A percentile compares a stretch with the other conserved stretches of the same genome.
These are phyloP conservation scores for Micromonas pusilla DNA, from an alignment of 139 green algal genomes.

Conservation along the genomic window DNA sequence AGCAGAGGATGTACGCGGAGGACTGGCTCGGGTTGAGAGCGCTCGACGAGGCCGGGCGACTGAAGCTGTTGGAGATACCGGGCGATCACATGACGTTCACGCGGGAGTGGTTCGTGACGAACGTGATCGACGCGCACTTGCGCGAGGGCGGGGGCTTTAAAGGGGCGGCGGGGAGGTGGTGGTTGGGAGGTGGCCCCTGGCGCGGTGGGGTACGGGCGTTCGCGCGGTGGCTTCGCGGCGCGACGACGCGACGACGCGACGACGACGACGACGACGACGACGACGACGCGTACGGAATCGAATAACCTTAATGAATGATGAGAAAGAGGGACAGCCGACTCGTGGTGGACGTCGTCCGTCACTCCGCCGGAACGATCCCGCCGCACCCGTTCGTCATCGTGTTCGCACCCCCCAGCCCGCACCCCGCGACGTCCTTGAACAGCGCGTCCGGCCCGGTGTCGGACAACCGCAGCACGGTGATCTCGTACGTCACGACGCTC, in stretches of 20 bases:
- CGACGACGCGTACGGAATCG: too few relatives aligned
- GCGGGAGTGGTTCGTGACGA: background rate
- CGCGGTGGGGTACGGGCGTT: too few relatives aligned
- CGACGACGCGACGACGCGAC: too few relatives aligned
- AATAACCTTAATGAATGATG: too few relatives aligned
- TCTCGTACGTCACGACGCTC: background rate
- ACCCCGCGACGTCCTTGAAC: slow-evolving; percentile 1
- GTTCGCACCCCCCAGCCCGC: slow-evolving; percentile 2
- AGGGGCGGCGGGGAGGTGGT: too few relatives aligned
- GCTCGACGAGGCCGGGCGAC: slow-evolving; percentile 30
- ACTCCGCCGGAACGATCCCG: background rate
- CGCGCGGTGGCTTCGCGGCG: too few relatives aligned
- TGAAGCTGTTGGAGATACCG: slow-evolving; percentile 25
- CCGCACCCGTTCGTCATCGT: background rate
- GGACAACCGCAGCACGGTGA: background rate
- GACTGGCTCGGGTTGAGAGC: slow-evolving; percentile 40
- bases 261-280: too few relatives aligned
- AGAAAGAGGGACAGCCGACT: too few relatives aligned
- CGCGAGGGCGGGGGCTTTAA: too few relatives aligned
- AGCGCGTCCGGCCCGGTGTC: slow-evolving; percentile 2
- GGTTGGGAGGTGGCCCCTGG: too few relatives aligned
- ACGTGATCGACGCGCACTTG: background rate
- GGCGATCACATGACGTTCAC: slow-evolving; percentile 35
- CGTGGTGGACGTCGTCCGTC: too few relatives aligned
- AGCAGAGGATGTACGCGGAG: slow-evolving; percentile 38